These are phyloP conservation scores for Phytomonas sp. DNA, from an alignment of 208 protist genomes.

Conservation along the genomic window DNA sequence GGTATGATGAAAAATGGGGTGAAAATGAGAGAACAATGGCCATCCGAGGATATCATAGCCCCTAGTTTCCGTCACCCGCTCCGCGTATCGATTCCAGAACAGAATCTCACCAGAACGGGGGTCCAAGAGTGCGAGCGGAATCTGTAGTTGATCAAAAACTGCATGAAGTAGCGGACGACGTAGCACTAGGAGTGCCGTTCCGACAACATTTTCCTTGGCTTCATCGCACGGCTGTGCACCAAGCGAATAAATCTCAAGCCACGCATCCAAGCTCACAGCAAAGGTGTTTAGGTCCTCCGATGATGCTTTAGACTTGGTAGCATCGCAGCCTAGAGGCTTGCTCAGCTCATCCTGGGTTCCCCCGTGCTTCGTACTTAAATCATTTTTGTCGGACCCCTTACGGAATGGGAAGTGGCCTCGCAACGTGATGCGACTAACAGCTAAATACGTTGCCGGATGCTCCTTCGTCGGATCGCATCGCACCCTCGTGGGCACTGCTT, in stretches of 20 bases:
- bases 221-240: neutral
- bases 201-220: neutral
- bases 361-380: neutral
- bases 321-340: neutral
- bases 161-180: constrained; percentile 56
- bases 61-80: constrained; percentile 23
- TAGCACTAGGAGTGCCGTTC: constrained; percentile 22
- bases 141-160: constrained; percentile 40
- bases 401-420: neutral
- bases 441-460: neutral
- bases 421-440: neutral
- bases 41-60: constrained; percentile 46
- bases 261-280: neutral
- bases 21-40: constrained; percentile 3
- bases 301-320: neutral
- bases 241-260: neutral
- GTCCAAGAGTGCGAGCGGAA: constrained; percentile 55
- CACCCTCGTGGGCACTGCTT: neutral
- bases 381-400: neutral
- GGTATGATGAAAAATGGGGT: neutral
- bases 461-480: neutral
- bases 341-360: neutral
- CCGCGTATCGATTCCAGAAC: constrained; percentile 43
- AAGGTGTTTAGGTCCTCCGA: neutral
- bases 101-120: constrained; percentile 43